These are phyloP conservation scores for Crithidia thermophila DNA, from an alignment of 208 protist genomes.

Conservation along the genomic window DNA sequence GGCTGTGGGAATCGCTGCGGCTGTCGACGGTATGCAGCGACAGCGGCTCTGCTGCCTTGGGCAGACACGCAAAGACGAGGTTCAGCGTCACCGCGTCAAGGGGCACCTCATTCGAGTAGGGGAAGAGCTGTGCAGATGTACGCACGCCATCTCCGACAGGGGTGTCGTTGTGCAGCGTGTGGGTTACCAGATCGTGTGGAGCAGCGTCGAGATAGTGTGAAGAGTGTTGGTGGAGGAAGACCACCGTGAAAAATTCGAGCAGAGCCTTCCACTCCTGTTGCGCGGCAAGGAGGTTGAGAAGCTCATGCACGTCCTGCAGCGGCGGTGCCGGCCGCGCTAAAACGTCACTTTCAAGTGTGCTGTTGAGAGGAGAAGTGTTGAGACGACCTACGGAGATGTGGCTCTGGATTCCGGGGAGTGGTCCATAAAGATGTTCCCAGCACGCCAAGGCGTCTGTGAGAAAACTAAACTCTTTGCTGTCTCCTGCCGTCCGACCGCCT, in stretches of 20 bases:
- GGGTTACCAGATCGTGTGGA: background rate
- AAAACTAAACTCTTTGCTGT: too few species aligned
- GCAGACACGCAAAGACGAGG: slow-evolving; percentile 63
- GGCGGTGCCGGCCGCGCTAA: slow-evolving; percentile 7
- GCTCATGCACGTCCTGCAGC: slow-evolving; percentile 48
- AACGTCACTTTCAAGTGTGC: background rate
- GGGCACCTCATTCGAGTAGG: slow-evolving; percentile 8
- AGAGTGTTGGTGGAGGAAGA: slow-evolving; percentile 37
- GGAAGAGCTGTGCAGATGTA: background rate
- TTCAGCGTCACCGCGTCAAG: slow-evolving; percentile 56
- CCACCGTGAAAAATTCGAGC: slow-evolving; percentile 42
- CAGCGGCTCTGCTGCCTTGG: slow-evolving; percentile 6
- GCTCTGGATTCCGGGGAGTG: background rate
- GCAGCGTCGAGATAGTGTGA: slow-evolving; percentile 19
- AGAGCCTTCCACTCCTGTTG: slow-evolving; percentile 36
- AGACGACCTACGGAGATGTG: too few species aligned
- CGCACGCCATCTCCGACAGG: background rate
- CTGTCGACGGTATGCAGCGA: background rate
- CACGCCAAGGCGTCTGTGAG: slow-evolving; percentile 18
- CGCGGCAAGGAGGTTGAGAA: slow-evolving; percentile 60
- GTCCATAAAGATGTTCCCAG: slow-evolving; percentile 35
- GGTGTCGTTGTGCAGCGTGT: background rate
- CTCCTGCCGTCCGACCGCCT: background rate
- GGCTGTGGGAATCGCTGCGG: background rate
- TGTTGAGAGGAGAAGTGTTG: too few species aligned